Evolutionary conservation across 2,329 filamentous ascomycete species (phyloP).

Genomic region (Macrophomina phaseolina): DNA sequence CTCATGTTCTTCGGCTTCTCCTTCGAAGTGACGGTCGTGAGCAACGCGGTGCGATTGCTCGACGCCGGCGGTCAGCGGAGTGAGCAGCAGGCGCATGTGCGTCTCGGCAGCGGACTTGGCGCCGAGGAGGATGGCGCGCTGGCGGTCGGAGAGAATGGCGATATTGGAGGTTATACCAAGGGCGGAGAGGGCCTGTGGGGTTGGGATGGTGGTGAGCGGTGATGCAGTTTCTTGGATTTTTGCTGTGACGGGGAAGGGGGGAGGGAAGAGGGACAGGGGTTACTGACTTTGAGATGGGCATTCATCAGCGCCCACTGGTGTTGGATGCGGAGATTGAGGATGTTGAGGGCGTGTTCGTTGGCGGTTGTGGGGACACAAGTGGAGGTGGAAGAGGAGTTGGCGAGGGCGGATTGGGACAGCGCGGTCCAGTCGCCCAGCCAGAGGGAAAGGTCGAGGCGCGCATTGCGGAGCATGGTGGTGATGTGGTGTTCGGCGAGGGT

Average conservation of each 20-base stretch:
- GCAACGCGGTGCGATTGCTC: slow-evolving; percentile 24
- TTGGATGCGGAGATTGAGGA: slow-evolving; percentile 58
- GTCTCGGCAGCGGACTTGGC: slow-evolving; percentile 59
- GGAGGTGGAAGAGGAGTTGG: too few species aligned
- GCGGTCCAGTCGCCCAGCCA: slow-evolving; percentile 53
- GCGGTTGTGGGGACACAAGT: neutral
- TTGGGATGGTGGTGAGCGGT: too few species aligned
- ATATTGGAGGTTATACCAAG: slow-evolving; percentile 56
- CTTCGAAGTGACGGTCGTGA: too few species aligned
- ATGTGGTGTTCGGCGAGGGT: slow-evolving; percentile 32
- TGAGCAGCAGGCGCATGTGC: slow-evolving; percentile 57
- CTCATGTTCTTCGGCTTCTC: neutral
- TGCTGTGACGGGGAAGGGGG: too few species aligned
- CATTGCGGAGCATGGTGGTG: slow-evolving; percentile 50
- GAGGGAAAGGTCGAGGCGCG: slow-evolving; percentile 55
- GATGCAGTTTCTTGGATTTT: too few species aligned
- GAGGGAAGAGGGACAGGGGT: too few species aligned
- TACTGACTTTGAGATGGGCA: slow-evolving; percentile 53
- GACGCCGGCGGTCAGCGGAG: neutral
- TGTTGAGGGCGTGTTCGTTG: slow-evolving; percentile 45
- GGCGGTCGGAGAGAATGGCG: slow-evolving; percentile 56
- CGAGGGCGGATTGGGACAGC: neutral
- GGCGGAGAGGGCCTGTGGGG: slow-evolving; percentile 45
- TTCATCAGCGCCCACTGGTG: slow-evolving; percentile 61
- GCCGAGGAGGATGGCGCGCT: slow-evolving; percentile 55